Evolutionary conservation across 2,329 filamentous ascomycete species (phyloP).

Genomic region (Epichloe sylvatica): DNA sequence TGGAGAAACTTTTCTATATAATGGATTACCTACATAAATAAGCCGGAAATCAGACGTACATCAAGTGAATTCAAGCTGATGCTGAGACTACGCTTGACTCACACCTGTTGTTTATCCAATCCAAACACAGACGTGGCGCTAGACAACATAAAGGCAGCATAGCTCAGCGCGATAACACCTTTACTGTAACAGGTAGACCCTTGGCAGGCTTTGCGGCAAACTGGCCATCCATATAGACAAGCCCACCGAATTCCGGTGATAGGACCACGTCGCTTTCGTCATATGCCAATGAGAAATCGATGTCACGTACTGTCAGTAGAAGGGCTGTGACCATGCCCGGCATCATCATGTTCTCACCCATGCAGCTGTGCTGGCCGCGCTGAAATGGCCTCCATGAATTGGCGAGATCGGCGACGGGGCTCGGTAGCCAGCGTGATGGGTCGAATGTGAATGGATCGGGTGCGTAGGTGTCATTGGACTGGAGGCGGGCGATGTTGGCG

Average conservation of each 20-base stretch:
- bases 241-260: background rate
- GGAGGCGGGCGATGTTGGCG: background rate
- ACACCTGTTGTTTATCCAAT: background rate
- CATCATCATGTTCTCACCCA: conserved; percentile 4
- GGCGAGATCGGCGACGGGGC: background rate
- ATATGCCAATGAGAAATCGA: background rate
- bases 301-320: background rate
- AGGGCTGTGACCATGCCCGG: background rate
- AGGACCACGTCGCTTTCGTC: background rate
- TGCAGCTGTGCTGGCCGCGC: conserved; percentile 2
- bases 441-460: background rate
- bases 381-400: background rate
- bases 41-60: background rate
- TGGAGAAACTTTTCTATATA: too few species aligned
- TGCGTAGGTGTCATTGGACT: background rate
- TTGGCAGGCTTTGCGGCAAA: conserved; percentile 2
- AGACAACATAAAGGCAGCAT: background rate
- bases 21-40: too few species aligned
- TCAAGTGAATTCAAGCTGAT: too few species aligned
- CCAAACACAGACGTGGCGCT: background rate
- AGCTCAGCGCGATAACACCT: background rate
- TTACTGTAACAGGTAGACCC: conserved; percentile 1
- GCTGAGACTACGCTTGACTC: too few species aligned
- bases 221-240: conserved; percentile 1
- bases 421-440: conserved; percentile 1